Evolutionary conservation across 1,139 yeast species (phyloP).

Genomic region (Blastobotrys arbuscula): DNA sequence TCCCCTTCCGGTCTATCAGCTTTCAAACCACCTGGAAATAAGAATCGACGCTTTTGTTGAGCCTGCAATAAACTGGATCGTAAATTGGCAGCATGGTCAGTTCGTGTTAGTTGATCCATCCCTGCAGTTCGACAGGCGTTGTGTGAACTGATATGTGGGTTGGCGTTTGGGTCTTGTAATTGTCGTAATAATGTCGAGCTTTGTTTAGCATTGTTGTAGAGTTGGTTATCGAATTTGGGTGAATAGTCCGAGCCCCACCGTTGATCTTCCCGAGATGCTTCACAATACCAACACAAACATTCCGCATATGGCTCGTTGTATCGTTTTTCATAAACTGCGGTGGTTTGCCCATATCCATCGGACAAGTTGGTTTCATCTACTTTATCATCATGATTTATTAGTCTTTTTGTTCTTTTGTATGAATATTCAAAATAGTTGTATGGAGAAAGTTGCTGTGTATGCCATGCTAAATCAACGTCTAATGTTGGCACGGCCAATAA

Average conservation of each 20-base stretch:
- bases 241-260: not conserved
- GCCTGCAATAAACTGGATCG: not conserved
- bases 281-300: conserved; percentile 34
- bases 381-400: conserved; percentile 35
- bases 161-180: not conserved
- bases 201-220: not conserved
- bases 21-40: not conserved
- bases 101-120: not conserved
- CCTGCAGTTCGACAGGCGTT: conserved; percentile 1
- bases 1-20: not conserved
- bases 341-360: conserved; percentile 26
- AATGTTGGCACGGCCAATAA: conserved; percentile 36
- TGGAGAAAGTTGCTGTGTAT: conserved; percentile 37
- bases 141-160: conserved; percentile 3
- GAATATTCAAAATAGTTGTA: conserved; percentile 31
- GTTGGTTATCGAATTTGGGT: not conserved
- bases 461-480: conserved; percentile 41
- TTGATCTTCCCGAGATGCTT: conserved; percentile 19
- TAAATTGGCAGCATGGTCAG: not conserved
- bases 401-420: conserved; percentile 16
- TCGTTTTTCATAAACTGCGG: conserved; percentile 23
- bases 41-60: not conserved
- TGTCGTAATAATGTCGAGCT: conserved; percentile 1
- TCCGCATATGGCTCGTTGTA: conserved; percentile 30
- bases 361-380: conserved; percentile 28